Evolutionary conservation across 2,329 filamentous ascomycete species (phyloP), one percentile per base, ranked within the genome.

Genomic region (Neopestalotiopsis sp.): DNA sequence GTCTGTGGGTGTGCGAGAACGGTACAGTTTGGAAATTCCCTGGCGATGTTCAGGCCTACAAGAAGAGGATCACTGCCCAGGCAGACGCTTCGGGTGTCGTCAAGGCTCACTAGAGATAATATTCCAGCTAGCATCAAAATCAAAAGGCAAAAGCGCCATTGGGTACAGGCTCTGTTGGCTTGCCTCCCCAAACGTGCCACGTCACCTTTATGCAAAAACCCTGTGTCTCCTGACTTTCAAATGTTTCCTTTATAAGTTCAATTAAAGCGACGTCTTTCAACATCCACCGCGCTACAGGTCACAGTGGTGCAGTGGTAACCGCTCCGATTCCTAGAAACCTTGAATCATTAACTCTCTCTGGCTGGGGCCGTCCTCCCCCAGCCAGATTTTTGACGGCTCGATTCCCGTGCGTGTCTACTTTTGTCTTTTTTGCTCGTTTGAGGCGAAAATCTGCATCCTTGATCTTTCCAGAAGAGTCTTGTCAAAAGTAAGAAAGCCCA

Each of bases 1-100:
- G 91, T 78, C 83, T 99, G 77, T 99, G 96, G 96, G 95, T 99
- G 71, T 99, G 96, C 78, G 96, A 99, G 80, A 86, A 92, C 69
- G 96, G 96, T 10, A 96, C 92, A 1, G 95, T 99, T 24, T 94
- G 97, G 88, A 95, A 98, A 84, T 99, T 99, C 83, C 90, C 92
- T 70, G 96, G 96, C 42, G 95, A 97, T 75, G 95, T 99, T 66
- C 93, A 97, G 82, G 91, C 93, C 71, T 99, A 99, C 85, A 99
- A 99, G 91, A 97, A 95, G 89, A 91, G 93, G 81, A 98, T 99
- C 77, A 89, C 90, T 20, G 91, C 93, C 14, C 95, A 98, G 83
- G 95, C 95, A 28, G 92, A 97, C 79, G 91, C 91, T 67, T 91
- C 92, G 61, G 96, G 96, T 74, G 95, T 98, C 57, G 96, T 95